These are phyloP conservation scores for Endotrypanum monterogeii DNA, from an alignment of 208 protist genomes.

Conservation along the genomic window DNA sequence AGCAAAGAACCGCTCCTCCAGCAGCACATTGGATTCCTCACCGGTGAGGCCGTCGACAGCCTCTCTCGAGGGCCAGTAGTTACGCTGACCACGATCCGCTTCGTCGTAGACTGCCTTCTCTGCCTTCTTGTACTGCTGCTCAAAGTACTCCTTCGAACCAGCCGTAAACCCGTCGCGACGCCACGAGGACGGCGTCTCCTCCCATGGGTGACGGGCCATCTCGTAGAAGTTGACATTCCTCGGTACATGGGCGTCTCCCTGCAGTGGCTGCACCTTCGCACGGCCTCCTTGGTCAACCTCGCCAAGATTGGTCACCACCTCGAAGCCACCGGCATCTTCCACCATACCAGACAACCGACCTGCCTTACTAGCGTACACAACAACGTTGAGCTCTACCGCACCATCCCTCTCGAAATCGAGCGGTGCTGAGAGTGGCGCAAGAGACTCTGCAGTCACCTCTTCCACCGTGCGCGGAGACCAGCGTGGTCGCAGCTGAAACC, in stretches of 20 bases:
- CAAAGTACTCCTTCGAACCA: constrained; percentile 85
- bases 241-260: constrained; percentile 74
- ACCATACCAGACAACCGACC: constrained; percentile 78
- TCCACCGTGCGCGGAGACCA: constrained; percentile 82
- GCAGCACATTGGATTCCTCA: constrained; percentile 55
- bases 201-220: constrained; percentile 92
- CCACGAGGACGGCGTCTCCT: constrained; percentile 82
- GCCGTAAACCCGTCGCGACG: constrained; percentile 87
- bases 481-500: constrained; percentile 76
- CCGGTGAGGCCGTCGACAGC: constrained; percentile 53
- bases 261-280: constrained; percentile 48
- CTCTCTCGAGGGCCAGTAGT: constrained; percentile 84
- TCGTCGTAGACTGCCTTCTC: constrained; percentile 83
- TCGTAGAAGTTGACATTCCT: constrained; percentile 92
- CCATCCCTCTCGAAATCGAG: constrained; percentile 69
- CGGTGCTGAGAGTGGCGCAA: constrained; percentile 43
- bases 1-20: constrained; percentile 77
- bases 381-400: constrained; percentile 55
- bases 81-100: constrained; percentile 52
- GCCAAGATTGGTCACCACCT: constrained; percentile 71
- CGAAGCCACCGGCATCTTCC: constrained; percentile 80
- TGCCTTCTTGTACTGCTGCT: constrained; percentile 84
- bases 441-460: constrained; percentile 54
- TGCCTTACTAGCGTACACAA: constrained; percentile 56
- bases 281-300: constrained; percentile 62